Evolutionary conservation across 1,284 basidiomycete genomes (phyloP), one percentile per base, ranked within the genome.

Genomic region (Microbotryum intermedium): DNA sequence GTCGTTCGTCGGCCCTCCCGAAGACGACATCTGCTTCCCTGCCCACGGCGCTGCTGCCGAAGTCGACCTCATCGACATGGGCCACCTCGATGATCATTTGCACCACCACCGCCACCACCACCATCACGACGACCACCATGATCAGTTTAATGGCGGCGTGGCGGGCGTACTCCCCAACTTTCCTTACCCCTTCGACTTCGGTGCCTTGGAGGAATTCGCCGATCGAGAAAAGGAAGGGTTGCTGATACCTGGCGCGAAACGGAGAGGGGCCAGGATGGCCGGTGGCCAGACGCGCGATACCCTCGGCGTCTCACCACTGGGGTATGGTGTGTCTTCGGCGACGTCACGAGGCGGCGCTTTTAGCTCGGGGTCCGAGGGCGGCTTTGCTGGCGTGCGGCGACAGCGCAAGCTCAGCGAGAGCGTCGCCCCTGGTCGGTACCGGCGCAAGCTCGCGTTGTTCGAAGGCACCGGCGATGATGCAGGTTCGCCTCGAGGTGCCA

Each of bases 361-460:
- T 55, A 67, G 74, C 84, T 29, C 73, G 34, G 63, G 66, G 51
- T 51, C 53, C 56, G 61, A 66, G 55, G 60, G 65, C 51, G 59
- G 65, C 39, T 42, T 53, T 21, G 48, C 67, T n/a, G 59, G 44
- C 23, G 64, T 69, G 61, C 61, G 82, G 16, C 82, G 88, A 30
- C 85, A 88, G 60, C 84, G 90, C 57, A 92, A 90, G 71, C 79
- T 92, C 55, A 89, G 87, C 65, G 85, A 90, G 71, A 87, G 84
- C 66, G 84, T 83, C 61, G 80, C 84, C 0, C 76, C 82, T 20
- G 83, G 73, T 3, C 66, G 71, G 52, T 76, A 75, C 61, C 87
- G 86, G 57, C 86, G 85, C 30, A 97, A 97, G 76, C 82, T 97
- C 70, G 93, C 91, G 0, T 76, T 95, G 2, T 97, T 98, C 72